Evolutionary conservation across 1,139 yeast species (phyloP).

Genomic region (Keqinozyma sinolaborantium): DNA sequence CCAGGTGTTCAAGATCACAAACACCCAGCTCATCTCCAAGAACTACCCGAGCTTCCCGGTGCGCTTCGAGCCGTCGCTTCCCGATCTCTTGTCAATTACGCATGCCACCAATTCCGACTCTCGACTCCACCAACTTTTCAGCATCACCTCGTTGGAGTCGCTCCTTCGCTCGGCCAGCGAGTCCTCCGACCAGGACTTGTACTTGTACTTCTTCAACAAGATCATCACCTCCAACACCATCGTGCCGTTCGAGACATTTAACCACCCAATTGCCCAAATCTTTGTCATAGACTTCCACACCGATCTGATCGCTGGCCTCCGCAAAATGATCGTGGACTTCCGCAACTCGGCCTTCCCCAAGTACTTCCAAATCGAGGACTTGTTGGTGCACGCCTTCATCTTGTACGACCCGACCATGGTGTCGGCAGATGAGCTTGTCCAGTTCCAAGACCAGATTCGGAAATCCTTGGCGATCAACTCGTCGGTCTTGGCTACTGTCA

Average conservation of each 20-base stretch:
- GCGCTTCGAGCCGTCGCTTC: constrained; percentile 40
- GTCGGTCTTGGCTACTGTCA: constrained; percentile 22
- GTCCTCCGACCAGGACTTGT: constrained; percentile 29
- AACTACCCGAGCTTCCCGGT: constrained; percentile 43
- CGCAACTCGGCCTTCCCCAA: constrained; percentile 48
- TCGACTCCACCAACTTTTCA: constrained; percentile 29
- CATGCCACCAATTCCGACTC: constrained; percentile 13
- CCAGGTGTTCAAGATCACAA: constrained; percentile 37
- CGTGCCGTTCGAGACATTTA: constrained; percentile 83
- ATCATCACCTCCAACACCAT: constrained; percentile 59
- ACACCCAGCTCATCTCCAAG: constrained; percentile 40
- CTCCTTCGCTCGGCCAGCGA: constrained; percentile 20
- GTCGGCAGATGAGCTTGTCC: constrained; percentile 20
- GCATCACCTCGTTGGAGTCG: constrained; percentile 37
- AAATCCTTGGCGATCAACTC: constrained; percentile 22
- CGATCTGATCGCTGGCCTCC: constrained; percentile 48
- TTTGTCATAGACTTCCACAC: constrained; percentile 53
- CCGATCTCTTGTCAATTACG: constrained; percentile 35
- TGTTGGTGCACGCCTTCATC: constrained; percentile 45
- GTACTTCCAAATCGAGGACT: constrained; percentile 56
- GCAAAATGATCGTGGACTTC: constrained; percentile 37
- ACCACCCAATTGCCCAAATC: constrained; percentile 83
- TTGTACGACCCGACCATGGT: constrained; percentile 26
- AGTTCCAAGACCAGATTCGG: constrained; percentile 30
- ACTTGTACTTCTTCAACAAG: constrained; percentile 56